Evolutionary conservation across 2,329 filamentous ascomycete species (phyloP).

Genomic region (Zymoseptoria tritici): DNA sequence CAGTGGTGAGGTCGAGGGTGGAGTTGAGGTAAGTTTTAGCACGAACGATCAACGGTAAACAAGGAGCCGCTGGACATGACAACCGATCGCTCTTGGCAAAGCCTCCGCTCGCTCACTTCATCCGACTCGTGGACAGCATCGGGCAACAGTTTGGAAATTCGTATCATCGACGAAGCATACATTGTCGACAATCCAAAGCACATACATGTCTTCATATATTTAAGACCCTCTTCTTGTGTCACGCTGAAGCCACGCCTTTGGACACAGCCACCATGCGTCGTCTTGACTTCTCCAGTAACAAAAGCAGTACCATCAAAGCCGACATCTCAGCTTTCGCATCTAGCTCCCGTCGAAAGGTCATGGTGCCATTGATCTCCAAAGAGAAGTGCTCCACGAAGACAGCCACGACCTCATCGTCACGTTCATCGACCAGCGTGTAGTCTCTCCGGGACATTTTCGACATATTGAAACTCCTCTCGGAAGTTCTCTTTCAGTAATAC

Average conservation of each 20-base stretch:
- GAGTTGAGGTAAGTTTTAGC: background rate
- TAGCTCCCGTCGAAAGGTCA: constrained; percentile 4
- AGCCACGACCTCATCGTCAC: constrained; percentile 10
- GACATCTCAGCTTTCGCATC: constrained; percentile 8
- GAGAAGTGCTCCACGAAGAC: constrained; percentile 13
- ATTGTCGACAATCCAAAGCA: too few species aligned
- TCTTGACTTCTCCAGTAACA: constrained; percentile 8
- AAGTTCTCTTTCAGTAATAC: constrained; percentile 12
- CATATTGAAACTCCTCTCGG: constrained; percentile 10
- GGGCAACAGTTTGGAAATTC: too few species aligned
- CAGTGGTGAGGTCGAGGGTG: background rate
- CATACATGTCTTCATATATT: too few species aligned
- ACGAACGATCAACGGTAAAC: background rate
- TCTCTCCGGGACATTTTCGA: constrained; percentile 9
- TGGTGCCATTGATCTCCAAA: constrained; percentile 8
- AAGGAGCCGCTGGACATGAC: background rate
- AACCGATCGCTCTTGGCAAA: background rate
- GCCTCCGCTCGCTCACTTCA: too few species aligned
- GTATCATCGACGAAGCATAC: too few species aligned
- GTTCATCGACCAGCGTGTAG: constrained; percentile 13
- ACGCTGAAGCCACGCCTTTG: background rate
- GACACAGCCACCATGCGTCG: constrained; percentile 3
- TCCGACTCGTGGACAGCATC: too few species aligned
- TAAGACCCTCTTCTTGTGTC: background rate
- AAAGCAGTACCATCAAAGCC: constrained; percentile 13